Evolutionary conservation across 257 asterid genomes (phyloP), one percentile per base, ranked within the genome.

Genomic region (Penstemon barbatus): DNA sequence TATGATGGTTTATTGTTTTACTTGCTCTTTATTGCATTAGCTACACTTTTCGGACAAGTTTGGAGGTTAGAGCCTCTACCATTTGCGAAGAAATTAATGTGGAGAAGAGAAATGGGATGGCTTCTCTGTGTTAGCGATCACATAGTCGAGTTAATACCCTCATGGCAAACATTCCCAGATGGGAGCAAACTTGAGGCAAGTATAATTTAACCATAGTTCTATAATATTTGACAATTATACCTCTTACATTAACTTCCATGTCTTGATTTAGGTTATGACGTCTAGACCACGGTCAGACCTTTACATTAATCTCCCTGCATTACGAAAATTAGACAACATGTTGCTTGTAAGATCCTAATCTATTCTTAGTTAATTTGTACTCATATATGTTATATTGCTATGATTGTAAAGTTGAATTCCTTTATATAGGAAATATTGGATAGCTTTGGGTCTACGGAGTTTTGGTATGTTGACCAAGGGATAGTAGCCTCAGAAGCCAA

Each of bases 21-120:
- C 7, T 36, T 40, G 5, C 7, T 39, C 25, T 61, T 55, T 75
- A 40, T 57, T 63, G 11, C 51, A 45, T 75, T 76, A 90, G 97
- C 95, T 73, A 81, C 96, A n/a, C 68, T 86, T 55, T 90, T 90
- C 57, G 97, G 96, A 74, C 94, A 90, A 85, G 75, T 90, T 59
- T 90, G 97, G 94, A 86, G 97, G 72, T 73, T 90, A 70, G 97
- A 90, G 74, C 97, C 97, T 68, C 69, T 90, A 62, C 64, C 81
- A 7, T 33, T 33, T 6, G 82, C 78, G 72, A 90, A 90, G 83
- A 88, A 82, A 76, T 37, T 65, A 56, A 86, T 83, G 92, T 90
- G 97, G 97, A 71, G 90, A 52, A 78, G 95, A 74, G 96, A 88
- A 78, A 90, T 90, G 92, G 94, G 83, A 60, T 84, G 90, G 88